Evolutionary conservation across 148 eudicot genomes (phyloP), one percentile per base, ranked within the genome.

Genomic region (Cornus controversa): DNA sequence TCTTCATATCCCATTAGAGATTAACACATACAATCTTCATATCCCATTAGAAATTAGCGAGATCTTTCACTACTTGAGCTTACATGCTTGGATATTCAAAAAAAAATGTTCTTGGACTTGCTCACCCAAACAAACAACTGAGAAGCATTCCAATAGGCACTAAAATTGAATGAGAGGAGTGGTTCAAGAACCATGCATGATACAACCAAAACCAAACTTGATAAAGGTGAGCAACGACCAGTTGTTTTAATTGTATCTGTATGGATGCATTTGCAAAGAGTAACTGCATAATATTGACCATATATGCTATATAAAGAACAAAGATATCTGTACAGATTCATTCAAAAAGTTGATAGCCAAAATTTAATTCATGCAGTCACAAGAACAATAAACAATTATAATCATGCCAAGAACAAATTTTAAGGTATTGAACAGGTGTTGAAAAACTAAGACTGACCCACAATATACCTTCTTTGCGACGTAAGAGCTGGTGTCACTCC

Each of bases 401-500:
- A 37, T 11, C 15, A 8, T 69, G 25, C 25, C 10, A 40, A 6
- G 8, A 67, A 67, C 45, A 23, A 15, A 73, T 34, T 69, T 54
- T 45, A 60, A 27, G 22, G n/a, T 23, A 45, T 20, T 25, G 26
- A 65, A 75, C 36, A 2, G 16, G 25, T 28, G 24, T 27, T 10
- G 62, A 11, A 45, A 57, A 69, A 74, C 65, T 36, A 14, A 77
- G 27, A 80, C 28, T 25, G 57, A 40, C 28, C 70, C 53, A 74
- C 50, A 29, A 75, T 50, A 26, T 88, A 96, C 98, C 99, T 96
- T 96, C 80, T 92, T 93, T 77, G 90, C 82, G 34, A 79, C 80
- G 82, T 81, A 92, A 5, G 92, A 75, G 31, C 79, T 87, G 68
- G 90, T 91, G 81, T 93, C 98, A 70, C 86, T 88, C 99, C 99